Conservation (phyloP, 805 yeast genomes). For the Saccharomycopsis sp. region DNA sequence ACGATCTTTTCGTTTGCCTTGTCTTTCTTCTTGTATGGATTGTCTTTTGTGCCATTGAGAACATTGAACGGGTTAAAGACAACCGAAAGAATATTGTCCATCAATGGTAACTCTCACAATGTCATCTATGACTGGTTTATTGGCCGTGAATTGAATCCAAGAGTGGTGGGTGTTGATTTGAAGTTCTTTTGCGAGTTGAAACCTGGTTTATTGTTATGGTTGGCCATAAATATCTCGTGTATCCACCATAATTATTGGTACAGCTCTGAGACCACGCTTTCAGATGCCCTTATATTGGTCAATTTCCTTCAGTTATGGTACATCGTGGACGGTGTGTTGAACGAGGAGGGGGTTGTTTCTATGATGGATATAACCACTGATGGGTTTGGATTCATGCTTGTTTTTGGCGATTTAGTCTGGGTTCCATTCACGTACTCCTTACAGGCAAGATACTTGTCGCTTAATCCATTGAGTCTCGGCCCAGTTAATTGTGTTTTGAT, state of each 20-base stretch:
- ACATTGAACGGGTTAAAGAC: conserved; percentile 45
- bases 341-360: conserved; percentile 81
- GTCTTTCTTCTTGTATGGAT: conserved; percentile 57
- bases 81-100: conserved; percentile 66
- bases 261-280: conserved; percentile 41
- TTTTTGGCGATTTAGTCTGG: conserved; percentile 88
- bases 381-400: conserved; percentile 95
- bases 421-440: conserved; percentile 88
- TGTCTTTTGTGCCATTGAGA: conserved; percentile 58
- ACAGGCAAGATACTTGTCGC: conserved; percentile 76
- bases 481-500: conserved; percentile 33
- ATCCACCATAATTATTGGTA: conserved; percentile 71
- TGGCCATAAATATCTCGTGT: conserved; percentile 68
- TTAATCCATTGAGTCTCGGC: conserved; percentile 42
- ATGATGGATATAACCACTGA: conserved; percentile 97
- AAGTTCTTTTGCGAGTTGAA: conserved; percentile 89
- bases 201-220: conserved; percentile 90
- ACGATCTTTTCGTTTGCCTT: conserved; percentile 57
- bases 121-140: conserved; percentile 88
- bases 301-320: conserved; percentile 70
- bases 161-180: conserved; percentile 66
- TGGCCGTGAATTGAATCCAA: conserved; percentile 92
- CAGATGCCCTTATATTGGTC: conserved; percentile 69
- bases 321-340: conserved; percentile 84
- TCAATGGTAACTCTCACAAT: conserved; percentile 81